A percentile compares a stretch with the other conserved stretches of the same genome.
phyloP scores from a whole-genome alignment of 2,329 filamentous ascomycete genomes.

The Colletotrichum caudatum region DNA sequence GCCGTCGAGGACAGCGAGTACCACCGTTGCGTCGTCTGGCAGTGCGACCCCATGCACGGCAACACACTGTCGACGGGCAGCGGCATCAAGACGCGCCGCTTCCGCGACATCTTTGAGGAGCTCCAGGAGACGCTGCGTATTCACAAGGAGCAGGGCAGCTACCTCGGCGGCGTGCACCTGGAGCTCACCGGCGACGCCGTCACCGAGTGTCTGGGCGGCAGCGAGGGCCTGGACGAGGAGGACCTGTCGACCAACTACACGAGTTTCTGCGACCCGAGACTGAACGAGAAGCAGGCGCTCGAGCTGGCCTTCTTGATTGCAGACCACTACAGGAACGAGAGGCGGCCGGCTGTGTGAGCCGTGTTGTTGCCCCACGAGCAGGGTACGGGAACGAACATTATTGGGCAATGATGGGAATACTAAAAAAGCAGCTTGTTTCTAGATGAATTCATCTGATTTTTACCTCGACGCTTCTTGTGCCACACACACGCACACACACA shows the following conservation, averaged over 20 bases:
- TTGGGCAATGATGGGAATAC: constrained; percentile 4
- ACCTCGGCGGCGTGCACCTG: constrained; percentile 93
- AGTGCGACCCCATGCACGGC: constrained; percentile 99
- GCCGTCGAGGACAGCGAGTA: constrained; percentile 86
- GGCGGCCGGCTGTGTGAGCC: constrained; percentile 41
- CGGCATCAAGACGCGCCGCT: constrained; percentile 92
- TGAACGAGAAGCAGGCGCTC: constrained; percentile 98
- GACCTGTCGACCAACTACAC: constrained; percentile 93
- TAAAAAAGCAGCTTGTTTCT: background rate
- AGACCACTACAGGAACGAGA: constrained; percentile 72
- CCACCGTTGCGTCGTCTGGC: constrained; percentile 82
- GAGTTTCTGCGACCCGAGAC: constrained; percentile 91
- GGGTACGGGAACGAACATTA: background rate
- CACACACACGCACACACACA: background rate
- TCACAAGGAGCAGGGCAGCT: constrained; percentile 85
- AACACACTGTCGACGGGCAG: constrained; percentile 76
- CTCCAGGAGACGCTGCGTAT: constrained; percentile 85
- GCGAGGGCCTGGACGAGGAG: constrained; percentile 86
- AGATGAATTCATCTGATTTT: constrained; percentile 2
- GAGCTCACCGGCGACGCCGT: constrained; percentile 96
- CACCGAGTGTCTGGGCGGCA: constrained; percentile 94
- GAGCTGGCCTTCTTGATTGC: constrained; percentile 95
- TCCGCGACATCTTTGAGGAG: constrained; percentile 90
- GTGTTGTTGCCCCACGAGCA: background rate
- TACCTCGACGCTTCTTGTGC: background rate